Base-by-base conservation (phyloP, 2,329 filamentous ascomycete genomes). In the Parastagonospora avenae region DNA sequence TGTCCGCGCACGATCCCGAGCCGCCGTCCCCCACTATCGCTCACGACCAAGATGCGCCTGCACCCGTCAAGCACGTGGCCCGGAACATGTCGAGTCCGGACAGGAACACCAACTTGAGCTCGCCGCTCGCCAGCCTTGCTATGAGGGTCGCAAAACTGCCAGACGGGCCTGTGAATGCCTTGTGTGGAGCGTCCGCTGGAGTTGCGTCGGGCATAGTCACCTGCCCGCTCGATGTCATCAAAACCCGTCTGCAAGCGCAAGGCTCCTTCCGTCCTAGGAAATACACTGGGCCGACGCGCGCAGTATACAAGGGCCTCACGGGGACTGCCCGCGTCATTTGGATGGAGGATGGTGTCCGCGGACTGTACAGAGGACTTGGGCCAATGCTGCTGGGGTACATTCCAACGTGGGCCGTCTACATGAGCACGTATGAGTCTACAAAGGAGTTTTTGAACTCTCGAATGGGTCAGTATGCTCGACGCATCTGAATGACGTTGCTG, bases 351-450 rank as follows among this genome's bases (percentile, higher is more conserved):
- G 94, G 94, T 8, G 73, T 97, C 49, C 85, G 88, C 52, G 94
- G 94, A 54, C 85, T 99, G 80, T 99, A 99, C 72, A 85, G 94
- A 73, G 94, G 94, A 10, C 79, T 99, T 45, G 92, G 92, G 0
- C 94, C 94, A 14, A 97, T 99, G 79, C 85, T 99, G 63, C 78
- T 99, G 70, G 94, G 94, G 10, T 99, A 99, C 74, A 78, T 99
- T 53, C 94, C 94, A 4, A 99, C 94, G 0, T 99, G 94, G 94
- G 94, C 93, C 19, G 93, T 99, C 45, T 99, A 95, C 82, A 91
- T 99, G 75, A 95, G 91, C 16, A 90, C 97, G 32, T 99, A 99
- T 75, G 94, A 97, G 74, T 88, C 88, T 70, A 90, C 90, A 67
- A 94, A 95, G 73, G 84, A 84, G 44, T 87, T 84, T 64, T 83